phyloP scores from a whole-genome alignment of 2,329 filamentous ascomycete genomes.

The Aspergillus hortae region DNA sequence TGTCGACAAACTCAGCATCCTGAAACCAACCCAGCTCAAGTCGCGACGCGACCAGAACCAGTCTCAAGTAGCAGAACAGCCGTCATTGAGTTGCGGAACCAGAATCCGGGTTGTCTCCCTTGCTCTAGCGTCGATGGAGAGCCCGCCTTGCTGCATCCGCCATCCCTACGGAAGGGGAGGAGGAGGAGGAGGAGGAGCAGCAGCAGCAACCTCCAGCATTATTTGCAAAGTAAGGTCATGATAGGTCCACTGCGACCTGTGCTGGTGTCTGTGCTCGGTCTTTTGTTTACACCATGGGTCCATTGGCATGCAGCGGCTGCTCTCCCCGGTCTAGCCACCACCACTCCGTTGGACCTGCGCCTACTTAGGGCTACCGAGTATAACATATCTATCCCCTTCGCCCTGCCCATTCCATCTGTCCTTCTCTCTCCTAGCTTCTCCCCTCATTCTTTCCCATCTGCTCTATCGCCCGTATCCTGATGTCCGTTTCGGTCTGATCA shows the following conservation, averaged over 20 bases:
- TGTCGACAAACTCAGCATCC: neutral
- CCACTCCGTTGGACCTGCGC: slow-evolving; percentile 2
- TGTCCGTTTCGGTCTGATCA: neutral
- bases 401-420: slow-evolving; percentile 18
- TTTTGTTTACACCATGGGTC: slow-evolving; percentile 36
- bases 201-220: neutral
- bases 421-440: neutral
- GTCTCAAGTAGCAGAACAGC: neutral
- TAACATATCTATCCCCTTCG: slow-evolving; percentile 27
- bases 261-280: slow-evolving; percentile 27
- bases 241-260: slow-evolving; percentile 23
- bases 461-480: slow-evolving; percentile 9
- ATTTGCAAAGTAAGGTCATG: slow-evolving; percentile 29
- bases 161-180: slow-evolving; percentile 34
- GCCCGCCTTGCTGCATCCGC: slow-evolving; percentile 24
- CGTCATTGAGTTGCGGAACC: slow-evolving; percentile 14
- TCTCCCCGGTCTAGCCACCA: slow-evolving; percentile 30
- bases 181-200: slow-evolving; percentile 13
- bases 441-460: slow-evolving; percentile 8
- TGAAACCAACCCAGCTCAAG: neutral
- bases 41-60: neutral
- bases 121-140: slow-evolving; percentile 29
- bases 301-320: slow-evolving; percentile 35
- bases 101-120: slow-evolving; percentile 17
- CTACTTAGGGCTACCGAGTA: slow-evolving; percentile 25